Conservation (phyloP, 2,329 filamentous ascomycete genomes). For the Paracorniculantispora psalliotae region DNA sequence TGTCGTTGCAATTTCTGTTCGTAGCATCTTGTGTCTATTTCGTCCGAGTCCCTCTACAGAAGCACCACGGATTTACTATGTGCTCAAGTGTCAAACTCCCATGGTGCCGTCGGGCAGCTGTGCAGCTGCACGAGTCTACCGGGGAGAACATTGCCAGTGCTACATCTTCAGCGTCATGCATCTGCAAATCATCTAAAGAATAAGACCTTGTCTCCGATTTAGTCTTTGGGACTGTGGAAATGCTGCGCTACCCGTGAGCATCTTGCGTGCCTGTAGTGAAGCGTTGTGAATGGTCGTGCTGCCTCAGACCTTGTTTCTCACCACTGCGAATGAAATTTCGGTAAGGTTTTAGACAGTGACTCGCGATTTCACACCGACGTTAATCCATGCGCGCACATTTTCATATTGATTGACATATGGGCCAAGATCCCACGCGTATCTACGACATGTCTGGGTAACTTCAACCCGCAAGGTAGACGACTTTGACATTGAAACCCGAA, state of each 20-base stretch:
- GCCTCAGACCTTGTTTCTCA: conserved; percentile 11
- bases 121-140: not conserved
- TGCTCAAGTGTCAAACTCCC: too few species aligned
- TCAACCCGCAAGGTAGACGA: too few species aligned
- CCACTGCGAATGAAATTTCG: not conserved
- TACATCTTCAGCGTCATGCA: too few species aligned
- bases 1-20: too few species aligned
- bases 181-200: not conserved
- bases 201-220: not conserved
- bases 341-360: not conserved
- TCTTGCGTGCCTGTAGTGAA: not conserved
- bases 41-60: too few species aligned
- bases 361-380: not conserved
- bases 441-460: conserved; percentile 8
- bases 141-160: too few species aligned
- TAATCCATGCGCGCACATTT: not conserved
- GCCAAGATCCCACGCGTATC: not conserved
- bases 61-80: too few species aligned
- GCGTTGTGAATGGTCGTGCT: not conserved
- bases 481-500: too few species aligned
- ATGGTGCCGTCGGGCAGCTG: not conserved
- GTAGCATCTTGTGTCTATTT: too few species aligned
- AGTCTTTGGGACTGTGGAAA: not conserved
- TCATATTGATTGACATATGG: not conserved
- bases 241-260: not conserved